A percentile compares a stretch with the other conserved stretches of the same genome.
Evolutionary conservation across 805 yeast species (phyloP).

Genomic region (Metschnikowia similis): DNA sequence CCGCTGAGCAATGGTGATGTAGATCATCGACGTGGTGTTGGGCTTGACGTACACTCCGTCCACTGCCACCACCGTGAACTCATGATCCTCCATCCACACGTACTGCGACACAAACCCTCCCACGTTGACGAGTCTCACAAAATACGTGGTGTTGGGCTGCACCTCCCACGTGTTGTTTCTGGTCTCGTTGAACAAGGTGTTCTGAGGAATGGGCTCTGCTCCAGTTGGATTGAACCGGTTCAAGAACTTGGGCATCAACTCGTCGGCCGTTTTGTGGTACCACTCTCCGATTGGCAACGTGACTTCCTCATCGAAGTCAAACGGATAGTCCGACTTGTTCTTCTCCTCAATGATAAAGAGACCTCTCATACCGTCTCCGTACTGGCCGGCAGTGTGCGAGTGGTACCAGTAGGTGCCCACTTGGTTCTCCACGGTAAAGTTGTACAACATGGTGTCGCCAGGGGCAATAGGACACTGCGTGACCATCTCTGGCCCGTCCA

Average conservation of each 20-base stretch:
- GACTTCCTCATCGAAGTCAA: constrained; percentile 77
- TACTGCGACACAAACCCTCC: constrained; percentile 94
- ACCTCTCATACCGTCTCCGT: constrained; percentile 91
- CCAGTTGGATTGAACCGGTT: constrained; percentile 87
- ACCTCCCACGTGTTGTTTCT: constrained; percentile 72
- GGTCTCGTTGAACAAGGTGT: constrained; percentile 76
- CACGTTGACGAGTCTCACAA: constrained; percentile 72
- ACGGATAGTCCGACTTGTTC: constrained; percentile 49
- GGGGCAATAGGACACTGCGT: constrained; percentile 93
- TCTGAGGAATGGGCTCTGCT: constrained; percentile 94
- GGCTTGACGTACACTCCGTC: constrained; percentile 88
- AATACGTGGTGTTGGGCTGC: constrained; percentile 80
- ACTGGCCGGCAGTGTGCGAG: constrained; percentile 85
- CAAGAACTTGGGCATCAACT: constrained; percentile 54
- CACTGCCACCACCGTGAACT: constrained; percentile 79
- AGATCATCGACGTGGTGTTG: constrained; percentile 62
- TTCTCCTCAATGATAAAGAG: constrained; percentile 66
- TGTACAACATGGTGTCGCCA: constrained; percentile 68
- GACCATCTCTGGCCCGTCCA: constrained; percentile 90
- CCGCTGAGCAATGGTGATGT: constrained; percentile 89
- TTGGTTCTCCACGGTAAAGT: constrained; percentile 82
- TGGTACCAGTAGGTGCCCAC: constrained; percentile 97
- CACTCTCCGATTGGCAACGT: constrained; percentile 72
- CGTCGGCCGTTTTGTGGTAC: constrained; percentile 68
- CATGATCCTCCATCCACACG: constrained; percentile 84